These are phyloP conservation scores for Fraxinus floribunda DNA, from an alignment of 305 asterid species.

Conservation along the genomic window DNA sequence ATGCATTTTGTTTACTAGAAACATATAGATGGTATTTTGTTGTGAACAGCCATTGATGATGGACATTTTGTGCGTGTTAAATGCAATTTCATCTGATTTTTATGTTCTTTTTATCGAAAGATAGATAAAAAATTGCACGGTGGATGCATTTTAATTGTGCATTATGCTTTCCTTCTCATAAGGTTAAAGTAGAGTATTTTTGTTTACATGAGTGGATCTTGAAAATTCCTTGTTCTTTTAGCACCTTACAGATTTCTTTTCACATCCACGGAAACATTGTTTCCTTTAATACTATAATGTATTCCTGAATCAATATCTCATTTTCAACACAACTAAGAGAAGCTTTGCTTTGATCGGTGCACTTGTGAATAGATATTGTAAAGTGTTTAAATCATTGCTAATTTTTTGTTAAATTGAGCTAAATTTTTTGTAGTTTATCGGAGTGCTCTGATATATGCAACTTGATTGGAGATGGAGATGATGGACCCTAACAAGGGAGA, in stretches of 20 bases:
- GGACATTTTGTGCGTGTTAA: background rate
- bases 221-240: background rate
- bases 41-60: background rate
- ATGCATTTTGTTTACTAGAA: background rate
- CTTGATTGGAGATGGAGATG: constrained; percentile 57
- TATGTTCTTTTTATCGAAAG: background rate
- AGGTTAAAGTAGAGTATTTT: background rate
- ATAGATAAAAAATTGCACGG: background rate
- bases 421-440: constrained; percentile 32
- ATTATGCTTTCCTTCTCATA: background rate
- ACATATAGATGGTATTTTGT: background rate
- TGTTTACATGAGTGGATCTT: background rate
- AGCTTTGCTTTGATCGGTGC: background rate
- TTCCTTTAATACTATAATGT: background rate
- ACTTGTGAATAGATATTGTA: background rate
- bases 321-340: background rate
- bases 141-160: background rate
- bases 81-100: background rate
- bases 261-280: background rate
- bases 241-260: background rate
- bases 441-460: constrained; percentile 65
- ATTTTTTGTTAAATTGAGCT: background rate
- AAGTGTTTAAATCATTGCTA: background rate
- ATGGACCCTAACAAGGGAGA: constrained; percentile 36
- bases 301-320: background rate